Conservation (phyloP, 495 filamentous ascomycete genomes). For the Aspergillus ellipticus region DNA sequence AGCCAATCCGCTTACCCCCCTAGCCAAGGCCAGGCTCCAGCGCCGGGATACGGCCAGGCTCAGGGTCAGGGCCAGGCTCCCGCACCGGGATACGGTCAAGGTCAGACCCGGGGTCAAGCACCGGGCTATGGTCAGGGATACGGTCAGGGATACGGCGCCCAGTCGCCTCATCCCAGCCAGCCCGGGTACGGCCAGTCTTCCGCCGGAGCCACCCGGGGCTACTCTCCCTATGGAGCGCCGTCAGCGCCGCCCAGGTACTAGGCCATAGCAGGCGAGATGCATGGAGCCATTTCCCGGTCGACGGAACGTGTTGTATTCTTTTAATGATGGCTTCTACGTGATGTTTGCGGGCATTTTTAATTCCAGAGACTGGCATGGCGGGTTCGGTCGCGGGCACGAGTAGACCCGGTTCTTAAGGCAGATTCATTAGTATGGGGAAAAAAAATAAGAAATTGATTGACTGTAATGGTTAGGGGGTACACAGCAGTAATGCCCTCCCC, state of each 20-base stretch:
- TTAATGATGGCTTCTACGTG: neutral
- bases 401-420: too few species aligned
- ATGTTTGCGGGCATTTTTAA: neutral
- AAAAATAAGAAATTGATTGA: too few species aligned
- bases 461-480: too few species aligned
- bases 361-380: too few species aligned
- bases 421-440: too few species aligned
- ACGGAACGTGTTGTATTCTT: neutral
- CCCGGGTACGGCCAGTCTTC: slow-evolving; percentile 20
- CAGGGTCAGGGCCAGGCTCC: slow-evolving; percentile 17
- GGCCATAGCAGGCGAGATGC: neutral
- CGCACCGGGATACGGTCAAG: slow-evolving; percentile 12
- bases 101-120: slow-evolving; percentile 19
- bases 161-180: slow-evolving; percentile 16
- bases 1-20: slow-evolving; percentile 18
- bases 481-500: too few species aligned
- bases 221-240: slow-evolving; percentile 27
- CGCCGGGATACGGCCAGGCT: slow-evolving; percentile 22
- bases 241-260: slow-evolving; percentile 34
- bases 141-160: slow-evolving; percentile 19
- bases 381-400: too few species aligned
- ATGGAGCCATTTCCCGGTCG: too few species aligned
- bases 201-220: slow-evolving; percentile 16
- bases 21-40: slow-evolving; percentile 11
- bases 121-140: slow-evolving; percentile 13